These are phyloP conservation scores for Scheffersomyces illinoinensis DNA, from an alignment of 1,139 yeast species.

Conservation along the genomic window DNA sequence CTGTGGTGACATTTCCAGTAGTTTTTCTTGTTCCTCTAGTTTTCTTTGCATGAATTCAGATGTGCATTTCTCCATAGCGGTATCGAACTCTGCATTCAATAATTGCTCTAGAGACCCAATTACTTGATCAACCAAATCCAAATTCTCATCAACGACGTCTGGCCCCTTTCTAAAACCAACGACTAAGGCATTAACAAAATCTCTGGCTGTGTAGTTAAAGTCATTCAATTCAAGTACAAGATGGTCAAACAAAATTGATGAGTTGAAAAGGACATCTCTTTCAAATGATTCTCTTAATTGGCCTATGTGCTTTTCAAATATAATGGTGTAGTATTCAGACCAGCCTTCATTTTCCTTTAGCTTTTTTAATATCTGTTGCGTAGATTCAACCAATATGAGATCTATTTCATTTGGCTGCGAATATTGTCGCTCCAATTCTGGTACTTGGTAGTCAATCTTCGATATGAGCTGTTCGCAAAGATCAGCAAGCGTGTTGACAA, in stretches of 20 bases:
- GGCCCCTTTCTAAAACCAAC: neutral
- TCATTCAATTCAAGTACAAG: constrained; percentile 31
- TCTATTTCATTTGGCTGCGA: constrained; percentile 53
- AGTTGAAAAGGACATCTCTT: constrained; percentile 53
- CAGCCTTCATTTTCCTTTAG: constrained; percentile 57
- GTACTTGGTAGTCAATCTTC: constrained; percentile 42
- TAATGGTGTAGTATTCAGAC: constrained; percentile 42
- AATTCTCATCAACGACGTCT: constrained; percentile 1
- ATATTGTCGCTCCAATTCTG: constrained; percentile 52
- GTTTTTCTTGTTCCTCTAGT: constrained; percentile 13
- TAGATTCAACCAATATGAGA: constrained; percentile 42
- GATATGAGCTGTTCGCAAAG: constrained; percentile 24
- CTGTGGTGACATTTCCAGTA: neutral
- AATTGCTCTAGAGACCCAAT: constrained; percentile 24
- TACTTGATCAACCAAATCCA: constrained; percentile 11
- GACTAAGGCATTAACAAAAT: constrained; percentile 13
- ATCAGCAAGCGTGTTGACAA: constrained; percentile 9
- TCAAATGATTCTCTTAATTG: constrained; percentile 50
- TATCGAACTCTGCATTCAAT: constrained; percentile 41
- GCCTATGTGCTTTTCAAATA: constrained; percentile 42
- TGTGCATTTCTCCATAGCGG: constrained; percentile 31
- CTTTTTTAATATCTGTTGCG: constrained; percentile 42
- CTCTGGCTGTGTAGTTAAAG: constrained; percentile 17
- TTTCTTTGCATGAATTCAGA: constrained; percentile 32
- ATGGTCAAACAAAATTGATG: constrained; percentile 51